Evolutionary conservation across 306 rosid species (phyloP).

Genomic region (Quercus glauca): DNA sequence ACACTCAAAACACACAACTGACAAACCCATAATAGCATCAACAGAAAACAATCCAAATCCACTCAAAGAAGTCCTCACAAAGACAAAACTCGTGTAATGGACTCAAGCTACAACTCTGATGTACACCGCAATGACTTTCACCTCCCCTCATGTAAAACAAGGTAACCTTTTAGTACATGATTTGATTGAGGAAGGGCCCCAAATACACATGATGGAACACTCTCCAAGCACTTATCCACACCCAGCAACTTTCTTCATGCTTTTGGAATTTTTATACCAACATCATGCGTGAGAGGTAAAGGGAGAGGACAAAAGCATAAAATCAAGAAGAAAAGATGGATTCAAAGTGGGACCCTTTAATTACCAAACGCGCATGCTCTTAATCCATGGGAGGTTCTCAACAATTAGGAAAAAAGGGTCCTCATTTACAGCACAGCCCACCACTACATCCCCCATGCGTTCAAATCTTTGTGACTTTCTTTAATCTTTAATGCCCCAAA

Average conservation of each 20-base stretch:
- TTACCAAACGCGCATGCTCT: constrained; percentile 84
- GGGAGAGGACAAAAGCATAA: constrained; percentile 49
- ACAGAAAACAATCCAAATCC: constrained; percentile 27
- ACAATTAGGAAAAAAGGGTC: constrained; percentile 47
- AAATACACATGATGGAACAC: constrained; percentile 48
- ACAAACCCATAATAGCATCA: constrained; percentile 32
- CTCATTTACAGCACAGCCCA: constrained; percentile 66
- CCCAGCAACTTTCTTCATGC: constrained; percentile 43
- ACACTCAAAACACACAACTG: constrained; percentile 29
- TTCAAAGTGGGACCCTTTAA: constrained; percentile 60
- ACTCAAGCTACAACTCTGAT: constrained; percentile 31
- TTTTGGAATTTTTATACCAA: constrained; percentile 36
- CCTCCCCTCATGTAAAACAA: constrained; percentile 53
- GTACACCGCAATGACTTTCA: constrained; percentile 34
- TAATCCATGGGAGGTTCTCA: constrained; percentile 48
- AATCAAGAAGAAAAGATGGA: constrained; percentile 41
- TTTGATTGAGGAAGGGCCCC: constrained; percentile 37
- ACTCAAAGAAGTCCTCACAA: not conserved
- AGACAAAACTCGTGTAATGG: not conserved
- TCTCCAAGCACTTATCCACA: constrained; percentile 44
- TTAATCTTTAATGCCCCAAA: constrained; percentile 50
- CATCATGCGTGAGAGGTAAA: constrained; percentile 38
- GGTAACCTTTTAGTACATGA: constrained; percentile 42
- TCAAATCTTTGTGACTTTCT: constrained; percentile 44
- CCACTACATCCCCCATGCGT: constrained; percentile 59